These are phyloP conservation scores for Taiozyma sp. DNA, from an alignment of 1,139 yeast genomes.

Conservation along the genomic window DNA sequence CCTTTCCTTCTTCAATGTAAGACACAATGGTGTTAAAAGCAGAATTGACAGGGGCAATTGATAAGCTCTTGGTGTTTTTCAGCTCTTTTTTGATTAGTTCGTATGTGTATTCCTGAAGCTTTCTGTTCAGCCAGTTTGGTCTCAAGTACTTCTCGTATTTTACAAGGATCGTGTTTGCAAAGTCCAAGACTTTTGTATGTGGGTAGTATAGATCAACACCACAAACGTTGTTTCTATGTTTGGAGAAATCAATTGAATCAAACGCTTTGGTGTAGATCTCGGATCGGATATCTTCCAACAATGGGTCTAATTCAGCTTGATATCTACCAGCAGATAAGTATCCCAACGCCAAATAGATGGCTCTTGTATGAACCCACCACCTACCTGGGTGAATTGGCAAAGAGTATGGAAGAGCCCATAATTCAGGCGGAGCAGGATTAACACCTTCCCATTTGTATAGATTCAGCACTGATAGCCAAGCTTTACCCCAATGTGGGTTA, in stretches of 20 bases:
- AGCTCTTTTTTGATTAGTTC: conserved; percentile 71
- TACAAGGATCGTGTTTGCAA: conserved; percentile 56
- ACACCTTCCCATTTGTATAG: conserved; percentile 95
- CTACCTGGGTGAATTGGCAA: conserved; percentile 89
- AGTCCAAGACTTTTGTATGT: conserved; percentile 64
- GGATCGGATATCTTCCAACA: conserved; percentile 58
- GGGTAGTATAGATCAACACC: conserved; percentile 94
- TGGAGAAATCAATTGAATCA: conserved; percentile 60
- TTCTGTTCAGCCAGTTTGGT: conserved; percentile 66
- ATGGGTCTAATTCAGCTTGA: conserved; percentile 57
- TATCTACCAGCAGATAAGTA: conserved; percentile 61
- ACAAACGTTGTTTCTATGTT: conserved; percentile 79
- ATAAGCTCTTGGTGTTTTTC: conserved; percentile 71
- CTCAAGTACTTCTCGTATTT: conserved; percentile 65
- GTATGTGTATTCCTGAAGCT: conserved; percentile 50
- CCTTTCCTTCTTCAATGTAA: conserved; percentile 60
- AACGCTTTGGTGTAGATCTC: conserved; percentile 74
- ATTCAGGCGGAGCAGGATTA: conserved; percentile 96
- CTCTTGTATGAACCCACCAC: conserved; percentile 99
- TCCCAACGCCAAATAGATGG: conserved; percentile 84
- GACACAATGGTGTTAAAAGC: conserved; percentile 80
- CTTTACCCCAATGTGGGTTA: conserved; percentile 97
- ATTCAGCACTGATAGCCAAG: conserved; percentile 79
- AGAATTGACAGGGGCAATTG: conserved; percentile 93
- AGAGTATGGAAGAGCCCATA: conserved; percentile 82